These are phyloP conservation scores for Neopestalotiopsis sp. DNA, from an alignment of 2,329 filamentous ascomycete species.

Conservation along the genomic window DNA sequence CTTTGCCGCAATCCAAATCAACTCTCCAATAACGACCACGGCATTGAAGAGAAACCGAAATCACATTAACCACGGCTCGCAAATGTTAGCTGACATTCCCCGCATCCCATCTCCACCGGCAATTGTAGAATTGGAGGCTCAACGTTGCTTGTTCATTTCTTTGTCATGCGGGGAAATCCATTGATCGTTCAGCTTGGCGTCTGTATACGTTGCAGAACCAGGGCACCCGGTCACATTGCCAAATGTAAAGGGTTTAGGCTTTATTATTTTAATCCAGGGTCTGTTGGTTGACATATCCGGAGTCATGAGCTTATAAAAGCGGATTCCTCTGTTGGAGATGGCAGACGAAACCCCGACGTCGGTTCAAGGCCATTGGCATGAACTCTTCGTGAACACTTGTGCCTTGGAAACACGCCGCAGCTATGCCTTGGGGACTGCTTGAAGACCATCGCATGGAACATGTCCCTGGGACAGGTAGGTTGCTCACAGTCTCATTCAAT, in stretches of 20 bases:
- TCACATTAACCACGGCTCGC: constrained; percentile 8
- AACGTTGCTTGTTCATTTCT: constrained; percentile 9
- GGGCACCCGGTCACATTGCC: background rate
- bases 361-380: background rate
- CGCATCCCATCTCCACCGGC: constrained; percentile 10
- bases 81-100: background rate
- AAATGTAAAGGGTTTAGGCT: constrained; percentile 7
- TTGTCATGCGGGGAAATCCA: constrained; percentile 14
- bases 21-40: background rate
- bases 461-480: constrained; percentile 54
- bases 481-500: background rate
- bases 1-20: background rate
- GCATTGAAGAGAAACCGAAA: background rate
- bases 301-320: background rate
- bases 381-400: background rate
- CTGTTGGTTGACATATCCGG: background rate
- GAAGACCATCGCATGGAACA: constrained; percentile 49
- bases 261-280: background rate
- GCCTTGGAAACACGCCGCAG: constrained; percentile 18
- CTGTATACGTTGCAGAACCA: background rate
- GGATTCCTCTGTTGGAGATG: background rate
- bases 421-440: constrained; percentile 54
- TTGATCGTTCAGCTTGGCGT: constrained; percentile 5
- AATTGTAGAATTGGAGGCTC: constrained; percentile 2
- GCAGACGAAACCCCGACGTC: background rate